Base-by-base conservation (phyloP, 495 filamentous ascomycete genomes). In the Opeltia flavorubescens region DNA sequence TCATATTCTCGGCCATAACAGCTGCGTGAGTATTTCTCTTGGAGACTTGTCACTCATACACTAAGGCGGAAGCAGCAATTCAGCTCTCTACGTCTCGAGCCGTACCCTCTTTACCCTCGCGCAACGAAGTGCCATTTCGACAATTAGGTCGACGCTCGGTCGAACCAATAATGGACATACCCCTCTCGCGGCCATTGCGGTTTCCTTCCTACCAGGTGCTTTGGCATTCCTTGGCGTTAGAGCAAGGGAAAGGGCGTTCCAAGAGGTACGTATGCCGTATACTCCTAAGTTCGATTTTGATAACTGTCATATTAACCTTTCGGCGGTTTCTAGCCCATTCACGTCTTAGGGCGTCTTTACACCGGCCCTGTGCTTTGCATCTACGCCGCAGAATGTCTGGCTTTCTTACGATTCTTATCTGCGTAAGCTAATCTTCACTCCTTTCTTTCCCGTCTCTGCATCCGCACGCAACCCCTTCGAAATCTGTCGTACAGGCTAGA, bases 311-410 rank as follows among this genome's bases (percentile, higher is more conserved):
- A n/a, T n/a, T n/a, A n/a, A n/a, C n/a, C n/a, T n/a, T n/a, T n/a
- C n/a, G n/a, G n/a, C n/a, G n/a, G n/a, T 9, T 1, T 12, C 25
- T 21, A 70, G 63, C 59, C 60, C 13, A 61, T 68, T 21, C 39
- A 46, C 33, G 45, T 66, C 15, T 49, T 68, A 4, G 26, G 55
- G 26, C 55, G 54, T 3, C 55, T 70, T 39, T 62, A 53, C 31
- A 62, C 62, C 1, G 59, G 66, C 1, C 53, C 52, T 8, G 46
- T 69, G 8, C 36, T 63, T 2, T 62, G 66, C 33, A 57, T 67
- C 18, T 70, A 66, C 52, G 58, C 59, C n/a, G 60, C 59, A 17
- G 56, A 69, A 55, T 70, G 65, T 41, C 46, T 63, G 33, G 66
- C 67, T n/a, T 70, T 67, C 30, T 56, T 70, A 25, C 58, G 65